Percentiles rank a stretch among this genome's conserved stretches.
Conservation (phyloP, 2,329 filamentous ascomycete genomes). For the Penicillium crustosum region DNA sequence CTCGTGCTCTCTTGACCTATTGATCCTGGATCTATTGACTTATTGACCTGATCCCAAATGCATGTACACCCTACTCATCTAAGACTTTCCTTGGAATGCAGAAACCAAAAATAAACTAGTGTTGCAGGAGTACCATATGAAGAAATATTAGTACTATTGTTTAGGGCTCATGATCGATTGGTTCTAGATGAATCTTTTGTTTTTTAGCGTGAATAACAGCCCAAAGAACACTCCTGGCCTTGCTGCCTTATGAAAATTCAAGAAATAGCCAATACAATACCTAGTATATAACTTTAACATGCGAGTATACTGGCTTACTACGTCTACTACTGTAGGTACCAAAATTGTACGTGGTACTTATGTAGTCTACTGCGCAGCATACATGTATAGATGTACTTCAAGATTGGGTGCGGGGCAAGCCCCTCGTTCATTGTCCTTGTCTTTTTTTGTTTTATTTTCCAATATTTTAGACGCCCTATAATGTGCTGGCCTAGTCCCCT, state of each 20-base stretch:
- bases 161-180: slow-evolving; percentile 22
- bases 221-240: slow-evolving; percentile 10
- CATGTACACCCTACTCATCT: background rate
- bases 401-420: slow-evolving; percentile 8
- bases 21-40: background rate
- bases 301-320: background rate
- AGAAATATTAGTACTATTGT: slow-evolving; percentile 5
- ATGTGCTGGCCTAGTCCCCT: slow-evolving; percentile 9
- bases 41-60: background rate
- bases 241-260: slow-evolving; percentile 9
- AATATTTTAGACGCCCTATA: slow-evolving; percentile 3
- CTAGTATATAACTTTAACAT: background rate
- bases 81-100: background rate
- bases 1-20: background rate
- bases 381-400: background rate
- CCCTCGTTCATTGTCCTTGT: background rate
- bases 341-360: background rate
- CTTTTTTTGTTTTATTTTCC: background rate
- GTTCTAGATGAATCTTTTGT: slow-evolving; percentile 23
- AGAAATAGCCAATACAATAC: slow-evolving; percentile 11
- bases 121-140: background rate
- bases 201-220: slow-evolving; percentile 12
- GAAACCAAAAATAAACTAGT: background rate
- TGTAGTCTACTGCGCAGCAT: slow-evolving; percentile 5
- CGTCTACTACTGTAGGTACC: slow-evolving; percentile 7